Evolutionary conservation across 176 grass and related monocot genomes (phyloP), one percentile per base, ranked within the genome.

Genomic region (Aegilops umbellulata): DNA sequence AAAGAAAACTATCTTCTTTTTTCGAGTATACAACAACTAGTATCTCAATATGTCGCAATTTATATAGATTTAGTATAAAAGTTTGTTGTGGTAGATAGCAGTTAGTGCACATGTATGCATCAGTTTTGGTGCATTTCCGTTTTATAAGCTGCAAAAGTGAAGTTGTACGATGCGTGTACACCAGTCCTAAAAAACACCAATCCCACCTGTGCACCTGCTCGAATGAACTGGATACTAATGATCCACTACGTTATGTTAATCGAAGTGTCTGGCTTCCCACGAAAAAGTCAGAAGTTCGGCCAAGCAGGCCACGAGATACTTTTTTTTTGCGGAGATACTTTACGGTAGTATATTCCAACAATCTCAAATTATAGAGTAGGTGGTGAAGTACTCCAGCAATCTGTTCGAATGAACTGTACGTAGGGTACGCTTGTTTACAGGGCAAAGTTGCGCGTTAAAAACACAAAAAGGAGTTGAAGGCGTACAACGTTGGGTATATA

Each of bases 361-460:
- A 11, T 64, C 4, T 19, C 60, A 11, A 44, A 39, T 79, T 63
- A 60, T 26, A 63, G 23, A 19, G 58, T 26, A 27, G 77, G 77
- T 64, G 58, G 77, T 64, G 58, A 58, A 22, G 53, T 9, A 22
- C 19, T 58, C 53, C 19, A 8, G 19, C 2, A 58, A 3, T 20
- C 51, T 55, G 46, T 17, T 49, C 9, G 53, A 53, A 53, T 53
- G 16, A 58, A 58, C 53, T 9, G 19, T 58, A 58, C 6, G 19
- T 22, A 22, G 7, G 6, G 53, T 9, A 20, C 7, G 55, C 42
- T 75, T 75, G 42, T 51, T 29, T 11, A 64, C 35, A 64, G 35
- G n/a, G n/a, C 58, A 80, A 80, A 57, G 74, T 53, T 30, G 47
- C 7, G 26, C 58, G 60, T 80, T 80, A 36, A 19, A 64, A 80